These are phyloP conservation scores for Poa annua DNA, from an alignment of 176 grass and related monocot species.

Conservation along the genomic window DNA sequence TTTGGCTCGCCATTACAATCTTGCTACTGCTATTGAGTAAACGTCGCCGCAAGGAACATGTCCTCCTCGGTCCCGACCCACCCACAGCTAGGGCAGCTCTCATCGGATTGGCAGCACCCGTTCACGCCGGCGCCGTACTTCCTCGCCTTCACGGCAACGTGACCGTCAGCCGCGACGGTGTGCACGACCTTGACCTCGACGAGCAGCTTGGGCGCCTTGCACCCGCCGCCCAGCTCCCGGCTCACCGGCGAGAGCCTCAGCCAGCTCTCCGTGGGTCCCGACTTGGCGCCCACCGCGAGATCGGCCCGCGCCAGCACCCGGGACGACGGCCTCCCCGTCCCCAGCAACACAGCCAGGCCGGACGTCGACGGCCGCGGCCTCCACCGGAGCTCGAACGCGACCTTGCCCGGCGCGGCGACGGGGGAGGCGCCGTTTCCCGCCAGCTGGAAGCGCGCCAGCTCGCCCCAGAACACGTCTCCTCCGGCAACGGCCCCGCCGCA, in stretches of 20 bases:
- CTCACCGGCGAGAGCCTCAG: slow-evolving; percentile 34
- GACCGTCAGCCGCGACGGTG: background rate
- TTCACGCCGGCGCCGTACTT: background rate
- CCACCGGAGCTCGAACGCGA: slow-evolving; percentile 60
- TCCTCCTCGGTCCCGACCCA: slow-evolving; percentile 69
- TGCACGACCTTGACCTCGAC: slow-evolving; percentile 38
- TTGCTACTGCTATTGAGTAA: background rate
- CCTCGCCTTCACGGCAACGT: background rate
- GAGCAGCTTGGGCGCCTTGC: slow-evolving; percentile 49
- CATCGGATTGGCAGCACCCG: slow-evolving; percentile 35
- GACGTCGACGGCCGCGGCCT: slow-evolving; percentile 33
- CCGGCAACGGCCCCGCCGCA: background rate
- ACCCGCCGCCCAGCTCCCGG: slow-evolving; percentile 11
- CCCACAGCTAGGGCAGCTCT: slow-evolving; percentile 45
- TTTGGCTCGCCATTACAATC: background rate
- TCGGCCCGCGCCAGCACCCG: slow-evolving; percentile 51
- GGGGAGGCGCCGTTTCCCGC: too few species aligned
- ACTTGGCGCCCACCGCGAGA: background rate
- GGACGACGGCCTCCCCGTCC: slow-evolving; percentile 29
- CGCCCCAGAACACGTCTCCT: slow-evolving; percentile 30
- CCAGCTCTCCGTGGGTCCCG: slow-evolving; percentile 40
- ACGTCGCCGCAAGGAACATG: slow-evolving; percentile 63
- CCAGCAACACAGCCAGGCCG: slow-evolving; percentile 34
- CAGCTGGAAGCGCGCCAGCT: slow-evolving; percentile 46
- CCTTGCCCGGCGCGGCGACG: background rate